Percentiles rank a stretch among this genome's conserved stretches.
These are phyloP conservation scores for Penicillium sp. DNA, from an alignment of 2,329 filamentous ascomycete genomes.

Conservation along the genomic window DNA sequence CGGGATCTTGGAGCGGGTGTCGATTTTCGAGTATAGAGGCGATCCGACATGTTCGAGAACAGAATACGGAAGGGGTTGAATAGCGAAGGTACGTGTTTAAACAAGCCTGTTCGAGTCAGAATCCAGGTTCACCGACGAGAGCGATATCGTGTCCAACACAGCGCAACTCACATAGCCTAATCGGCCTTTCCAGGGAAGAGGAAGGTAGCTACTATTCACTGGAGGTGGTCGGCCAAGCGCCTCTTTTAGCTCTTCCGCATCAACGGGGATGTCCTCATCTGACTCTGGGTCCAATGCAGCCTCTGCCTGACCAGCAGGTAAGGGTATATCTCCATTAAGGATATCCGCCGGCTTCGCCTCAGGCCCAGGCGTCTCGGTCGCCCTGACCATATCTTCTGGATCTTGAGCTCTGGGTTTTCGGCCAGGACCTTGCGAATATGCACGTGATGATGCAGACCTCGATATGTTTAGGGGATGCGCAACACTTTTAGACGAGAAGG, in stretches of 20 bases:
- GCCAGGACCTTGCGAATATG: slow-evolving; percentile 2
- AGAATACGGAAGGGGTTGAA: slow-evolving; percentile 80
- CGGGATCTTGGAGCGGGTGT: slow-evolving; percentile 73
- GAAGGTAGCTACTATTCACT: slow-evolving; percentile 78
- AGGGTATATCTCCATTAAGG: slow-evolving; percentile 14
- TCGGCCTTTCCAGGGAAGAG: slow-evolving; percentile 85
- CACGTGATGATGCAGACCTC: neutral
- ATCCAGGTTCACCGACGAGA: neutral
- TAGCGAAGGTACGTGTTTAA: slow-evolving; percentile 86
- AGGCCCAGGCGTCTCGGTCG: neutral
- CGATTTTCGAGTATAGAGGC: slow-evolving; percentile 86
- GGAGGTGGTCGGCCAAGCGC: slow-evolving; percentile 66
- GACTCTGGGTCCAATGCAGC: slow-evolving; percentile 51
- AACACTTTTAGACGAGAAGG: neutral
- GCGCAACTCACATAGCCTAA: slow-evolving; percentile 73
- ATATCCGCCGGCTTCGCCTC: slow-evolving; percentile 18
- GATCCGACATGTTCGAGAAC: slow-evolving; percentile 86
- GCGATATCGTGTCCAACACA: too few relatives aligned
- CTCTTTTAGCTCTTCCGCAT: slow-evolving; percentile 58
- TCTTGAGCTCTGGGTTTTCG: neutral
- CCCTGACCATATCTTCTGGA: slow-evolving; percentile 7
- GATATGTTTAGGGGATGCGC: neutral
- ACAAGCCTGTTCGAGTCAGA: slow-evolving; percentile 61
- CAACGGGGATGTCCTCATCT: slow-evolving; percentile 51
- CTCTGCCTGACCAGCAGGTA: slow-evolving; percentile 21